Conservation (phyloP, 148 eudicot genomes). For the Suaeda aralocaspica region DNA sequence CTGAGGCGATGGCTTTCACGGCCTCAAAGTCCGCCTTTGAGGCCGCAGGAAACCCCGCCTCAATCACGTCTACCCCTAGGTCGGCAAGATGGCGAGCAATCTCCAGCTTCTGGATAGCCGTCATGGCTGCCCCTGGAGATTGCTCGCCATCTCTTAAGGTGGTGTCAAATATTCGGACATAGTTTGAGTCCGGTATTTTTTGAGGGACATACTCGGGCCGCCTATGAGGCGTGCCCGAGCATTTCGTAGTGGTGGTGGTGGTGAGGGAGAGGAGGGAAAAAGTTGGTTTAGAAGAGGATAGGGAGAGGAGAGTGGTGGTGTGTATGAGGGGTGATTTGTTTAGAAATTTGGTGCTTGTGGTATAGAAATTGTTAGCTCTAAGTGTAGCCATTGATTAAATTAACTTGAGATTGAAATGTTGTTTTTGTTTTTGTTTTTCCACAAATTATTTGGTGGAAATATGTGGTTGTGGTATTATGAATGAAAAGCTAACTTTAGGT, state of each 20-base stretch:
- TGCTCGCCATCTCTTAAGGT: conserved; percentile 96
- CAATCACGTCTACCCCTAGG: conserved; percentile 84
- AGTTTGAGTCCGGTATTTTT: conserved; percentile 63
- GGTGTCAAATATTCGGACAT: conserved; percentile 83
- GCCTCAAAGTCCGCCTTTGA: conserved; percentile 79
- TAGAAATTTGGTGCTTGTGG: background rate
- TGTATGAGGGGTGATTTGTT: background rate
- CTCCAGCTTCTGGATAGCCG: conserved; percentile 73
- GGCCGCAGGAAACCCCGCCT: conserved; percentile 90
- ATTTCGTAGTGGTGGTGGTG: conserved; percentile 14
- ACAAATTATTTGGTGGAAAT: too few species aligned
- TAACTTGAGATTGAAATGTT: too few species aligned
- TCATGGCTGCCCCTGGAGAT: conserved; percentile 95
- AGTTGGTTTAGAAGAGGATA: conserved; percentile 17
- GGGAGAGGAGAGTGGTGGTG: conserved; percentile 18
- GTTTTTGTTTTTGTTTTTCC: too few species aligned
- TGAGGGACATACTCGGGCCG: conserved; percentile 67
- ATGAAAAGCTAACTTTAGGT: too few species aligned
- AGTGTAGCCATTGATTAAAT: conserved; percentile 4
- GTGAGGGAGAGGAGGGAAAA: conserved; percentile 6
- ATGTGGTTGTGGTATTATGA: too few species aligned
- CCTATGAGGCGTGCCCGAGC: conserved; percentile 1
- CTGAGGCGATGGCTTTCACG: conserved; percentile 60
- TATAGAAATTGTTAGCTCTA: background rate
- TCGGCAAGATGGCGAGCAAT: conserved; percentile 68